Evolutionary conservation across 1,284 basidiomycete species (phyloP), one percentile per base, ranked within the genome.

Genomic region (Trichosporon asahii): DNA sequence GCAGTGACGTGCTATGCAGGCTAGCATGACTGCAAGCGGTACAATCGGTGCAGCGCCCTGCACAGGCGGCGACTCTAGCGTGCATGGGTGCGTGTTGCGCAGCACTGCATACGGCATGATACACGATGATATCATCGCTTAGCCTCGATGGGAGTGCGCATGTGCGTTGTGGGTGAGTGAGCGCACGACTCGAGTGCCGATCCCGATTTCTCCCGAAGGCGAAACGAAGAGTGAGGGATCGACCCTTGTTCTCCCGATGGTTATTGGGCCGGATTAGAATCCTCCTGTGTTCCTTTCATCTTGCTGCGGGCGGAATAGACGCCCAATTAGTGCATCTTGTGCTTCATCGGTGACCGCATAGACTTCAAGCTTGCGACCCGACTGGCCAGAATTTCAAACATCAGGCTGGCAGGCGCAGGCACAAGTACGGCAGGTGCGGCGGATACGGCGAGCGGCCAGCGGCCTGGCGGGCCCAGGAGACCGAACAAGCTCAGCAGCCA

Each of bases 171-270:
- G n/a, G n/a, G n/a, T n/a, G n/a, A 33, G 31, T 33, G 46, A 23
- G 15, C 40, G 15, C 40, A n/a, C 40, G 15, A 44, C 31, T 33
- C 40, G 40, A 57, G 53, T 18, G 27, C 27, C 27, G 27, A 61
- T 61, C 57, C 57, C 57, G 57, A 61, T 61, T 61, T 33, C 29
- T 61, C 57, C 57, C 57, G 57, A 61, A 15, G 53, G 55, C 18
- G 57, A 33, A 9, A 8, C 7, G 31, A 33, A 9, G 31, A 6
- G 11, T 6, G 57, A 61, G 57, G 57, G 57, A 61, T 61, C 57
- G 57, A 61, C 57, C 57, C 57, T 61, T 8, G 27, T 31, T n/a
- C 15, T 61, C 29, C 57, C 57, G 57, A 61, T 21, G n/a, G 21
- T 61, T 33, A 61, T 57, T 57, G 4, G 53, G 33, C 8, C 57